A percentile compares a stretch with the other conserved stretches of the same genome.
These are phyloP conservation scores for Xylariales sp. DNA, from an alignment of 2,329 filamentous ascomycete species.

Conservation along the genomic window DNA sequence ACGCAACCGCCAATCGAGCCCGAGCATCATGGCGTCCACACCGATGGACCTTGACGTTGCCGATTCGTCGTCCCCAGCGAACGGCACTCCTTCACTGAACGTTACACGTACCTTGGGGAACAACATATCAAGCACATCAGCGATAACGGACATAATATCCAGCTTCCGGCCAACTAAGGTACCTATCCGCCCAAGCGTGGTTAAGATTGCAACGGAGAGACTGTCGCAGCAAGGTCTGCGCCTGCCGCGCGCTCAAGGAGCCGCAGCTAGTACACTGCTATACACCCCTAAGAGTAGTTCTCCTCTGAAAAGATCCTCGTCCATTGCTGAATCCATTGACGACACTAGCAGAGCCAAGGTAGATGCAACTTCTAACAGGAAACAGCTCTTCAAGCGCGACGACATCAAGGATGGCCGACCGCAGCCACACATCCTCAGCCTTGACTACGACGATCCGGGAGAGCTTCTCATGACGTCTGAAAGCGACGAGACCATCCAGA, in stretches of 20 bases:
- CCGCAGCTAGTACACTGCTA: conserved; percentile 3
- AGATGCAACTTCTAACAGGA: conserved; percentile 1
- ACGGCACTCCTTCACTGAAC: conserved; percentile 39
- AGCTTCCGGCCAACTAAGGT: conserved; percentile 80
- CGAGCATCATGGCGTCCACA: conserved; percentile 9
- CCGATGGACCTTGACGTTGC: conserved; percentile 51
- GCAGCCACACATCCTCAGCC: conserved; percentile 70
- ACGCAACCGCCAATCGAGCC: not conserved
- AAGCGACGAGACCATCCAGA: conserved; percentile 91
- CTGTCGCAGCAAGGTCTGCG: too few species aligned
- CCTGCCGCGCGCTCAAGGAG: conserved; percentile 8
- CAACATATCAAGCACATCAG: conserved; percentile 48
- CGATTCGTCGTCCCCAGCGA: conserved; percentile 32
- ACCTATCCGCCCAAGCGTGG: conserved; percentile 16
- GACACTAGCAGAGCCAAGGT: not conserved
- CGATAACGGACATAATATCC: conserved; percentile 72
- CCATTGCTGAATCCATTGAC: not conserved
- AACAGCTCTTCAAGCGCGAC: conserved; percentile 56
- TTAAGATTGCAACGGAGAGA: too few species aligned
- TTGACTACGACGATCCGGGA: conserved; percentile 95
- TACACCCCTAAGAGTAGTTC: not conserved
- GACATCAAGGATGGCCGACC: conserved; percentile 47
- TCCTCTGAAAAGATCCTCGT: not conserved
- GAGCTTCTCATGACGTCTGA: conserved; percentile 88
- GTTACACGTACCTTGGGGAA: conserved; percentile 43